Conservation (phyloP, 2,329 filamentous ascomycete genomes). For the Penicillium polonicum region DNA sequence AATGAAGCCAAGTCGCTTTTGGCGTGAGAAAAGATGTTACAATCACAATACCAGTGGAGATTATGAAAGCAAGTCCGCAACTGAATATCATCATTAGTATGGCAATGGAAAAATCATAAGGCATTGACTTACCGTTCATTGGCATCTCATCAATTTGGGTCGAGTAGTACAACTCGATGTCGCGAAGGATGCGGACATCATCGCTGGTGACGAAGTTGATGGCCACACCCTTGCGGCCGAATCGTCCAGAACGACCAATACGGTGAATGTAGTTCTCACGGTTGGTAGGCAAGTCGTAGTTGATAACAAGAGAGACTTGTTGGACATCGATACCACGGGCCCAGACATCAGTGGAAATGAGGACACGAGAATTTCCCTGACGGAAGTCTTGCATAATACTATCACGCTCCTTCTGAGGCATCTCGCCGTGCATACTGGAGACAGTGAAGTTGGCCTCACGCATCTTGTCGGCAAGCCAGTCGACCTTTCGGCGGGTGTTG, state of each 20-base stretch:
- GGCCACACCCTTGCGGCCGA: constrained; percentile 99
- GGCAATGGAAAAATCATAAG: background rate
- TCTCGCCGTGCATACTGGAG: constrained; percentile 99
- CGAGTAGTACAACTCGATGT: constrained; percentile 99
- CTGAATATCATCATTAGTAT: constrained; percentile 15
- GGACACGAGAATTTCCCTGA: constrained; percentile 94
- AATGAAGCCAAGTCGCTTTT: constrained; percentile 9
- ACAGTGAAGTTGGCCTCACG: constrained; percentile 98
- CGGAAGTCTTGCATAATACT: constrained; percentile 99
- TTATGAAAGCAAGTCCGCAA: constrained; percentile 41
- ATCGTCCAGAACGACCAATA: constrained; percentile 98
- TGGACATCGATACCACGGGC: constrained; percentile 99
- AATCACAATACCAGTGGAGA: constrained; percentile 3
- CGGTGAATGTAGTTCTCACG: constrained; percentile 99
- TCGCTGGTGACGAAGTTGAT: constrained; percentile 99
- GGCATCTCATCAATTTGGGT: constrained; percentile 99
- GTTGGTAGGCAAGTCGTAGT: constrained; percentile 98
- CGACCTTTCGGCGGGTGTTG: constrained; percentile 99
- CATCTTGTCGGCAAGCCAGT: constrained; percentile 99
- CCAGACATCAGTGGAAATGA: constrained; percentile 96
- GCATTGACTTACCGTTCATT: constrained; percentile 73
- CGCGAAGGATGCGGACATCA: constrained; percentile 99
- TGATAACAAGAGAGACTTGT: constrained; percentile 99
- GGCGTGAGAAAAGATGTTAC: constrained; percentile 6
- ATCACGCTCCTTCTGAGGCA: constrained; percentile 97